These are phyloP conservation scores for Zygotorulaspora mrakii DNA, from an alignment of 1,139 yeast genomes.

Conservation along the genomic window DNA sequence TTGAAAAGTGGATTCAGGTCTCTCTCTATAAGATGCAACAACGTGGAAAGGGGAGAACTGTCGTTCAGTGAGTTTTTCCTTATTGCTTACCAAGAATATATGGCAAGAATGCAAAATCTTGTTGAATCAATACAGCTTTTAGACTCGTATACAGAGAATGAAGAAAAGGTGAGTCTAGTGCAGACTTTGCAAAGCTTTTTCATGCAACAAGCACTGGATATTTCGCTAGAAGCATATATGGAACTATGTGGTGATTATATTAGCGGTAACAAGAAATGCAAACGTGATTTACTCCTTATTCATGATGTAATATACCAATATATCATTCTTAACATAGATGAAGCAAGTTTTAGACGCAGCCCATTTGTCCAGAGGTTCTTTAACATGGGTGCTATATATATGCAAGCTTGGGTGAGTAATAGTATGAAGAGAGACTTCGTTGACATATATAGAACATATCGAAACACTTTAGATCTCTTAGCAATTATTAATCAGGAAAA, in stretches of 20 bases:
- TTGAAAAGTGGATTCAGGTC: neutral
- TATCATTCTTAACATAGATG: neutral
- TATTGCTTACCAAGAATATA: constrained; percentile 5
- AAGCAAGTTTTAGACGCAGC: neutral
- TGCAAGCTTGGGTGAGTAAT: constrained; percentile 5
- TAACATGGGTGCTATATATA: constrained; percentile 1
- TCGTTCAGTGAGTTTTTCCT: constrained; percentile 8
- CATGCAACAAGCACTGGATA: constrained; percentile 1
- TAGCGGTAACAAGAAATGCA: constrained; percentile 2
- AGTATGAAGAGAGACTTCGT: constrained; percentile 2
- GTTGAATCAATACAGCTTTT: constrained; percentile 4
- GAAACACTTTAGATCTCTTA: constrained; percentile 5
- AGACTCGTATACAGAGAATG: neutral
- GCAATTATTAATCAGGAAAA: neutral
- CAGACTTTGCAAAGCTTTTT: constrained; percentile 2
- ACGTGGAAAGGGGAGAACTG: neutral
- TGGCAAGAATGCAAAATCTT: constrained; percentile 3
- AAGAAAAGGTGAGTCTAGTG: neutral
- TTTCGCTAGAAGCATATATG: neutral
- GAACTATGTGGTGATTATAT: constrained; percentile 7
- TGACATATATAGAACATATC: constrained; percentile 7
- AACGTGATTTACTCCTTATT: constrained; percentile 1
- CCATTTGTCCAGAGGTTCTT: neutral
- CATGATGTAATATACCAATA: constrained; percentile 4
- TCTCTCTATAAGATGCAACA: neutral